phyloP scores from a whole-genome alignment of 1,139 yeast species.

The Candida smagusa region DNA sequence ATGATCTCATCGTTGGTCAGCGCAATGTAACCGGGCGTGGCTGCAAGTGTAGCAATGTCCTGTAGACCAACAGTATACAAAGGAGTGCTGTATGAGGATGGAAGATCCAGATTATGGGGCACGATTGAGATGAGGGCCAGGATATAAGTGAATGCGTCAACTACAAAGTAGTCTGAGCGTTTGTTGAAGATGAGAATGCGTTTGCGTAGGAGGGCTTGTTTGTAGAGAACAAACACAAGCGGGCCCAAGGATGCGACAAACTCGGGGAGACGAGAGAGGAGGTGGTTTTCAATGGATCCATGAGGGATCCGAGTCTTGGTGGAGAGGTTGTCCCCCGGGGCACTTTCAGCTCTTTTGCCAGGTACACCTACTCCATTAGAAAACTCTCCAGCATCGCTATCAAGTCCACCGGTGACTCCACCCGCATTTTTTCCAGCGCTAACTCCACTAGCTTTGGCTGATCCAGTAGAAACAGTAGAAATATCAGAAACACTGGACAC shows the following conservation, averaged over 20 bases:
- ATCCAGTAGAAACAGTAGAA: no score
- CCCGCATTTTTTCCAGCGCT: no score
- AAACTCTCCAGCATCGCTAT: no score
- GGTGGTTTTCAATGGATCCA: constrained; percentile 36
- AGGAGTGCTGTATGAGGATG: constrained; percentile 34
- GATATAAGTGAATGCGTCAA: constrained; percentile 31
- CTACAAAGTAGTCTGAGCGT: constrained; percentile 9
- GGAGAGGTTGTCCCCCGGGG: no score
- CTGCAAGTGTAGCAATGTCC: constrained; percentile 36
- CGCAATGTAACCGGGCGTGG: constrained; percentile 48
- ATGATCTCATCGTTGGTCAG: constrained; percentile 72
- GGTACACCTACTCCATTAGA: not conserved
- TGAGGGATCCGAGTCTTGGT: not conserved
- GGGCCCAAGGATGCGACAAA: constrained; percentile 66
- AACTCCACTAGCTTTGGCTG: no score
- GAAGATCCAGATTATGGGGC: constrained; percentile 27
- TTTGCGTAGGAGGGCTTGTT: constrained; percentile 60
- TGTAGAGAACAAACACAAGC: constrained; percentile 66
- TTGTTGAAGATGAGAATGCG: constrained; percentile 55
- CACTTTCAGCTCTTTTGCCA: no score
- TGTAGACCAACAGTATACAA: constrained; percentile 64
- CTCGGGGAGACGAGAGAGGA: constrained; percentile 45
- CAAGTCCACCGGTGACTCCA: no score
- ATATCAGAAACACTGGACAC: no score
- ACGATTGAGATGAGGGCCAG: constrained; percentile 36